Evolutionary conservation across 257 asterid species (phyloP).

Genomic region (Gentiana macrophylla): DNA sequence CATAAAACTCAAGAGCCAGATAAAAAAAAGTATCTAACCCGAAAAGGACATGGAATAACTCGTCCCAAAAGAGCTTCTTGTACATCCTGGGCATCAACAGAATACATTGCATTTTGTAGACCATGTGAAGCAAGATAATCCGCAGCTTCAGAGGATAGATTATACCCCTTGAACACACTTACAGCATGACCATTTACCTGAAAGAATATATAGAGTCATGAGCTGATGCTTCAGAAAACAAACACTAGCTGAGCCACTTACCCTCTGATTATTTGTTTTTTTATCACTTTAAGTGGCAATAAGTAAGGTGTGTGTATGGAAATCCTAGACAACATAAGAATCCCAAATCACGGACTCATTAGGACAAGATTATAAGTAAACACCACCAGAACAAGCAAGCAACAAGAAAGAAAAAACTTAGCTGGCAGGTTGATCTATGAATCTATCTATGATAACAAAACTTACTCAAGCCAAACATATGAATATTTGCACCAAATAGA

Average conservation of each 20-base stretch:
- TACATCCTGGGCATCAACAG: constrained; percentile 42
- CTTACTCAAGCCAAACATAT: no score
- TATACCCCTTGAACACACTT: constrained; percentile 71
- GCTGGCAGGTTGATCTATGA: no score
- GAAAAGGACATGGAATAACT: constrained; percentile 63
- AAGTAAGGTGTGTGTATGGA: no score
- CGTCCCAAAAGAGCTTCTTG: constrained; percentile 80
- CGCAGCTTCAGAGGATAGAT: constrained; percentile 68
- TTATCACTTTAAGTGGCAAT: not conserved
- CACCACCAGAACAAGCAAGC: no score
- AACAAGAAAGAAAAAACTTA: no score
- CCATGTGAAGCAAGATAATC: constrained; percentile 70
- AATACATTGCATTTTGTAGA: constrained; percentile 67
- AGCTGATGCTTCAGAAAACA: not conserved
- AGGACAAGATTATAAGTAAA: no score
- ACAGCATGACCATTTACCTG: constrained; percentile 57
- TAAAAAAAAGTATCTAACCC: constrained; percentile 44
- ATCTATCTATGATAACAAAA: no score
- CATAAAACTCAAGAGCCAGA: not conserved
- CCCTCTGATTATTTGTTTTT: not conserved
- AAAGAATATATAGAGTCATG: constrained; percentile 5
- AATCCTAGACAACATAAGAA: no score
- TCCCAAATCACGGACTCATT: no score
- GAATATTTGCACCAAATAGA: no score
- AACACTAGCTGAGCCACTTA: not conserved